phyloP scores from a whole-genome alignment of 805 yeast species.

The Wickerhamomyces ciferrii region DNA sequence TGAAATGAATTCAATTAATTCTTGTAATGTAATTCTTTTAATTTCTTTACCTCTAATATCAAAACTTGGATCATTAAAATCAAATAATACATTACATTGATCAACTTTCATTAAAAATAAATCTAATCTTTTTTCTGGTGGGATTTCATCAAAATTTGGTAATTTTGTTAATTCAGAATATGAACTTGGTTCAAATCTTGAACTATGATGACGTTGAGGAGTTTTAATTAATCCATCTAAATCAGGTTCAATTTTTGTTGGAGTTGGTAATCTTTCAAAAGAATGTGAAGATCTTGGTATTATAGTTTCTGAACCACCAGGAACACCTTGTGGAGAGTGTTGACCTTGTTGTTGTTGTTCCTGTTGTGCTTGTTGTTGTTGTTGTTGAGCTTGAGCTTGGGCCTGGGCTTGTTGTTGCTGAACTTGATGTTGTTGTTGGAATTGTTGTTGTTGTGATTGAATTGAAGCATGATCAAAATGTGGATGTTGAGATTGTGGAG shows the following conservation, averaged over 20 bases:
- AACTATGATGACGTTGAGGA: constrained; percentile 89
- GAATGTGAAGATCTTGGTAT: constrained; percentile 44
- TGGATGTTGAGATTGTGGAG: constrained; percentile 13
- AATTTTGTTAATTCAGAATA: constrained; percentile 64
- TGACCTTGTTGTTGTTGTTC: constrained; percentile 1
- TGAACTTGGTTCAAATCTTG: constrained; percentile 79
- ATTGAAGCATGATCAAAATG: not conserved
- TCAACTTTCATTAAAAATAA: constrained; percentile 84
- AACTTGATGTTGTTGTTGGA: constrained; percentile 3
- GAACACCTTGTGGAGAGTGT: no score
- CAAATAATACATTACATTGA: constrained; percentile 92
- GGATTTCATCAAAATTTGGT: constrained; percentile 85
- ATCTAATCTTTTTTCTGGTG: constrained; percentile 72
- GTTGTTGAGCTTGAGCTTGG: no score
- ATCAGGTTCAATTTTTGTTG: constrained; percentile 61
- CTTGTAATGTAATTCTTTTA: constrained; percentile 81
- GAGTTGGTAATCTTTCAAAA: constrained; percentile 53
- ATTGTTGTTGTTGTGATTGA: not conserved
- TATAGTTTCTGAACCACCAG: constrained; percentile 7
- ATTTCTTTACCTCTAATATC: constrained; percentile 92
- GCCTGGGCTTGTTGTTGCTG: constrained; percentile 4
- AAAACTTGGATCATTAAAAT: constrained; percentile 87
- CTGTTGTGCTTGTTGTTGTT: constrained; percentile 4
- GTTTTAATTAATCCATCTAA: constrained; percentile 69
- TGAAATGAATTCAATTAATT: constrained; percentile 82